These are phyloP conservation scores for Aspergillus spinulosporus DNA, from an alignment of 2,329 filamentous ascomycete genomes.

Conservation along the genomic window DNA sequence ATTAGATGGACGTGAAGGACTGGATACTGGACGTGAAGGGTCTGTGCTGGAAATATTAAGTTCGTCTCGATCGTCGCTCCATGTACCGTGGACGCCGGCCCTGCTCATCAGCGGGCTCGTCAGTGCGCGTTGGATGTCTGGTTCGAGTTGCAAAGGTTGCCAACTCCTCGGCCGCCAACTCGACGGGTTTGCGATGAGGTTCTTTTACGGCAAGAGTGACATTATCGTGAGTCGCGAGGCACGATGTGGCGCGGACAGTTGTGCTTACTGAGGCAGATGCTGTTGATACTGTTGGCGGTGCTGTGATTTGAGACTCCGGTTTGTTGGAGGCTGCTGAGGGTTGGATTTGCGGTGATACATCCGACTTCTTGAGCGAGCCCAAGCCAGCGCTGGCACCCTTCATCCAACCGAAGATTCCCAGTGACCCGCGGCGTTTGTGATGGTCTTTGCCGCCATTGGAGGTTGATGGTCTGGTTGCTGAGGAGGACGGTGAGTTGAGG, in stretches of 20 bases:
- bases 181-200: not conserved
- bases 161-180: constrained; percentile 19
- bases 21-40: not conserved
- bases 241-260: constrained; percentile 8
- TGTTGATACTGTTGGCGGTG: not conserved
- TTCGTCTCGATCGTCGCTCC: constrained; percentile 31
- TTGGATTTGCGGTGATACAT: not conserved
- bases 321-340: not conserved
- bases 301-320: not conserved
- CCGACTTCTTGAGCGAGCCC: constrained; percentile 25
- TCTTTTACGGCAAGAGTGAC: constrained; percentile 8
- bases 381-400: constrained; percentile 32
- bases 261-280: constrained; percentile 3
- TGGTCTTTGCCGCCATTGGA: constrained; percentile 33
- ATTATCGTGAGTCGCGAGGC: constrained; percentile 22
- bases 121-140: constrained; percentile 13
- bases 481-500: constrained; percentile 6
- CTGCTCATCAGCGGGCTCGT: constrained; percentile 18
- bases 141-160: constrained; percentile 19
- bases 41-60: constrained; percentile 11
- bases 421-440: constrained; percentile 39
- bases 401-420: constrained; percentile 44
- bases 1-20: not conserved
- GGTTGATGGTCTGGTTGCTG: constrained; percentile 24
- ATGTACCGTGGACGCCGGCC: constrained; percentile 33